Base-by-base conservation (phyloP, 2,329 filamentous ascomycete species). In the Xylaria arbuscula region DNA sequence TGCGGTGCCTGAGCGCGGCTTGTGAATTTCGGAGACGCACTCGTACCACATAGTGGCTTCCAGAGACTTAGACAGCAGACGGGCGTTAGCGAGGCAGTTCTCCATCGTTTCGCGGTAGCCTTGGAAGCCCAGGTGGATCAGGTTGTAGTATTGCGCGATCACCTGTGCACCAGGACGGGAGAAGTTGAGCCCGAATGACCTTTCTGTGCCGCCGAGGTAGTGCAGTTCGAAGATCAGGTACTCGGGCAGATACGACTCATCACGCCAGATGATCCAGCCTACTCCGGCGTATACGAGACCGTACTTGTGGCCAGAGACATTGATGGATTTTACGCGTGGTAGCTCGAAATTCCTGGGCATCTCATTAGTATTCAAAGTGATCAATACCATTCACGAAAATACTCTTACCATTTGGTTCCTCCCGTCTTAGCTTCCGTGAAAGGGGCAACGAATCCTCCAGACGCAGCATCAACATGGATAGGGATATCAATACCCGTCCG, bases 141-240 rank as follows among this genome's bases (percentile, higher is more conserved):
- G 81, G 73, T 93, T 92, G 80, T 88, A 93, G 78, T 93, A 93
- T 75, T 93, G 91, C 0, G 85, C 89, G 68, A 92, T 88, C 65
- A 93, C 83, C 69, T 92, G 90, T 0, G 88, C 87, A 2, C 90
- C 90, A 0, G 90, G 90, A 0, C 90, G 86, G 0, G 89, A 92
- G 81, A 93, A 93, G 80, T 92, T 93, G 22, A 93, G 83, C 0
- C 90, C 92, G 78, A 88, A 93, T 1, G 87, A 89, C 75, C 91
- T 86, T 73, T 92, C 89, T 0, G 88, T 90, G n/a, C 90, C 89
- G 45, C 90, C 90, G 0, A 93, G 85, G 74, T 93, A 93, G 64
- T 85, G 88, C 19, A 93, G 83, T 77, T 92, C 88, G 76, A 93
- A 93, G 70, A 92, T 84, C 5, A 93, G 82, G 68, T 92, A 85